Conservation (phyloP, 768 basidiomycete genomes). For the Mycena chlorophos region DNA sequence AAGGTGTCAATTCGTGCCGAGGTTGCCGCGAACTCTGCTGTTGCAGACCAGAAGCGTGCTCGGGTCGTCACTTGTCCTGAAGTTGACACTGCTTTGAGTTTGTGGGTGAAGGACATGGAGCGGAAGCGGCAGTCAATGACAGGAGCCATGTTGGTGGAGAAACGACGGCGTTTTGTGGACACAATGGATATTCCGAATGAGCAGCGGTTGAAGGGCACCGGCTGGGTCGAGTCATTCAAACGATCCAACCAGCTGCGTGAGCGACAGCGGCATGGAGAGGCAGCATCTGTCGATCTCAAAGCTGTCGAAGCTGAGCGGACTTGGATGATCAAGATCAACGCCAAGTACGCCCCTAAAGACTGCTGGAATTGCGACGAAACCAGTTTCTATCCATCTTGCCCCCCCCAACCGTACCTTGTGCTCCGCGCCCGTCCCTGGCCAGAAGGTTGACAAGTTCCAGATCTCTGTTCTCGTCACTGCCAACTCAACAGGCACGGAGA, state of each 20-base stretch:
- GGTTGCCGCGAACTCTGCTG: slow-evolving; percentile 21
- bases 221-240: slow-evolving; percentile 28
- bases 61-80: slow-evolving; percentile 35
- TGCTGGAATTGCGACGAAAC: slow-evolving; percentile 30
- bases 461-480: slow-evolving; percentile 18
- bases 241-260: slow-evolving; percentile 25
- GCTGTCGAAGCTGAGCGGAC: slow-evolving; percentile 24
- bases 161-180: slow-evolving; percentile 28
- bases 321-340: slow-evolving; percentile 20
- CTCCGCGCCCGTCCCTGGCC: slow-evolving; percentile 16
- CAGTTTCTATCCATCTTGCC: slow-evolving; percentile 10
- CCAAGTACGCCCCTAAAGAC: slow-evolving; percentile 24
- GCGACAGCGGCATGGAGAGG: slow-evolving; percentile 29
- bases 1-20: slow-evolving; percentile 7
- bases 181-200: slow-evolving; percentile 29
- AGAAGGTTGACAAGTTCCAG: slow-evolving; percentile 22
- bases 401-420: slow-evolving; percentile 22
- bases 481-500: slow-evolving; percentile 26
- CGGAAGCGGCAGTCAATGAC: slow-evolving; percentile 25
- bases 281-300: slow-evolving; percentile 27
- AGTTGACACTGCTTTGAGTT: slow-evolving; percentile 31
- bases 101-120: slow-evolving; percentile 36
- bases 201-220: slow-evolving; percentile 21
- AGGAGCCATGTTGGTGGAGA: slow-evolving; percentile 29
- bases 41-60: slow-evolving; percentile 30